Conservation (phyloP, 257 asterid species). For the Sherardia arvensis region DNA sequence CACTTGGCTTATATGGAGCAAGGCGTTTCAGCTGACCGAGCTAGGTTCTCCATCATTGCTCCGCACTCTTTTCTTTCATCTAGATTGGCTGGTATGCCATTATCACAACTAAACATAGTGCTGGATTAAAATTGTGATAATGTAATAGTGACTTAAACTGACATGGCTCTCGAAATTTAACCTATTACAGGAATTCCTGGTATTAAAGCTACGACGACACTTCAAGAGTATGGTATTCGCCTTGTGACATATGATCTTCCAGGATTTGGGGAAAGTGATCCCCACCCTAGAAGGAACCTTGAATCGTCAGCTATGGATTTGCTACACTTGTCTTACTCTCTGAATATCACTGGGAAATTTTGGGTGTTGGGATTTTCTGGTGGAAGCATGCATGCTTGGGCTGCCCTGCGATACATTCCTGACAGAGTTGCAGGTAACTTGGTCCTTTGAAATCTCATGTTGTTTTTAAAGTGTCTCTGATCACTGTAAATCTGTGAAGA, state of each 20-base stretch:
- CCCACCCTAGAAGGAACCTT: slow-evolving; percentile 73
- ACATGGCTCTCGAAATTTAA: background rate
- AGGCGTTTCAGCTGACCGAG: slow-evolving; percentile 71
- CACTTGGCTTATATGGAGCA: slow-evolving; percentile 74
- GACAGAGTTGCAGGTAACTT: slow-evolving; percentile 73
- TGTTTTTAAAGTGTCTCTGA: background rate
- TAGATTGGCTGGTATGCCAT: slow-evolving; percentile 68
- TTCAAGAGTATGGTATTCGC: slow-evolving; percentile 77
- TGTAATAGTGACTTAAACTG: background rate
- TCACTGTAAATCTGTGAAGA: background rate
- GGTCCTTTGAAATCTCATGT: background rate
- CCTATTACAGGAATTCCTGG: slow-evolving; percentile 74
- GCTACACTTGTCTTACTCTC: slow-evolving; percentile 69
- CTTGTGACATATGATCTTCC: slow-evolving; percentile 85
- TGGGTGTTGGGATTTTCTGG: slow-evolving; percentile 78
- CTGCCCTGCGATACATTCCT: slow-evolving; percentile 88
- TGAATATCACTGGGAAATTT: slow-evolving; percentile 67
- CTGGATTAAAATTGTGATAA: background rate
- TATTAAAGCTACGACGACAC: slow-evolving; percentile 41
- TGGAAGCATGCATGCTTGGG: slow-evolving; percentile 90
- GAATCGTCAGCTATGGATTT: slow-evolving; percentile 92
- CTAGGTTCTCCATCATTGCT: slow-evolving; percentile 64
- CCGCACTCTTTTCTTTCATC: slow-evolving; percentile 89
- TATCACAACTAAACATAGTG: background rate
- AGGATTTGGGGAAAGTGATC: slow-evolving; percentile 96